Conservation (phyloP, 164 flowering plant genomes). For the Umbilicus rupestris region DNA sequence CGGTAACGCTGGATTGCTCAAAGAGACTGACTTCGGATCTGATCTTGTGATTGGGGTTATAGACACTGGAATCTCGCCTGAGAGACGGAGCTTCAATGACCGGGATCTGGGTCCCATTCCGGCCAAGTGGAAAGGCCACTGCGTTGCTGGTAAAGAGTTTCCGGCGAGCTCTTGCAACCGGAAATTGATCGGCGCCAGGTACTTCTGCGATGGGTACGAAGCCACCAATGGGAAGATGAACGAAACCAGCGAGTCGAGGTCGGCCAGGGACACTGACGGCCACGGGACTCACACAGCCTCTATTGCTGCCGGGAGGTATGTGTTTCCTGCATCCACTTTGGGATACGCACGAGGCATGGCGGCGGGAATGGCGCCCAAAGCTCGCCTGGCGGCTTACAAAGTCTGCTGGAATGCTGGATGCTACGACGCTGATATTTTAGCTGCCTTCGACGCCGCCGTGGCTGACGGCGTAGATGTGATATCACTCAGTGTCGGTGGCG, state of each 20-base stretch:
- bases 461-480: conserved; percentile 82
- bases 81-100: conserved; percentile 58
- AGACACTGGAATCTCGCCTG: conserved; percentile 97
- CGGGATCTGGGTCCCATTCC: conserved; percentile 55
- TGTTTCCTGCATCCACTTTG: conserved; percentile 62
- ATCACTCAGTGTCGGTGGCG: conserved; percentile 84
- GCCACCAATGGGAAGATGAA: conserved; percentile 79
- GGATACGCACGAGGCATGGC: conserved; percentile 91
- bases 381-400: conserved; percentile 81
- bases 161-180: conserved; percentile 44
- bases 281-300: conserved; percentile 98
- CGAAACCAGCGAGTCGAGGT: conserved; percentile 56
- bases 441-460: conserved; percentile 82
- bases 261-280: conserved; percentile 83
- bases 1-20: conserved; percentile 52
- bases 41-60: conserved; percentile 84
- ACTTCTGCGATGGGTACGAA: conserved; percentile 65
- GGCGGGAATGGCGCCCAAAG: conserved; percentile 95
- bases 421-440: conserved; percentile 84
- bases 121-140: conserved; percentile 66
- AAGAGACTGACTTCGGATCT: conserved; percentile 92
- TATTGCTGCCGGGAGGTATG: conserved; percentile 90
- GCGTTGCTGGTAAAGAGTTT: conserved; percentile 35
- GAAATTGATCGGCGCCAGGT: conserved; percentile 79
- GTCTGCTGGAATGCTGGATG: conserved; percentile 89